Evolutionary conservation across 495 filamentous ascomycete species (phyloP).

Genomic region (Parachaetomium inaequale): DNA sequence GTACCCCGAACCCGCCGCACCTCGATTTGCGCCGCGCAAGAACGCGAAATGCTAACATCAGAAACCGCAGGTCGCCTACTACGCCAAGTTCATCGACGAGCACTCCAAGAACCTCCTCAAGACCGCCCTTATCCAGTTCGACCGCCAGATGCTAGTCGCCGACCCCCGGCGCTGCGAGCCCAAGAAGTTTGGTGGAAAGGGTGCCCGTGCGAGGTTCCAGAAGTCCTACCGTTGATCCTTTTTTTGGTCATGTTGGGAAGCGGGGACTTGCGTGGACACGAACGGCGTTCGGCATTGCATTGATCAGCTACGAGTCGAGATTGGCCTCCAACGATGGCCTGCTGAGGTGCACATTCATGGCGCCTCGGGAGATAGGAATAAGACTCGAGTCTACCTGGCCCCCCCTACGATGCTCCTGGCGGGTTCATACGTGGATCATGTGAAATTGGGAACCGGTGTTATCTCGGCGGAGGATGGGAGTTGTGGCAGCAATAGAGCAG

Average conservation of each 20-base stretch:
- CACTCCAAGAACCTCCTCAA: conserved; percentile 99
- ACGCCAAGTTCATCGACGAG: conserved; percentile 99
- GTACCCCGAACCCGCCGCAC: conserved; percentile 18
- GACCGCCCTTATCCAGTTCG: conserved; percentile 88
- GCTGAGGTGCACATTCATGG: conserved; percentile 22
- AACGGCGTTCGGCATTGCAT: conserved; percentile 42
- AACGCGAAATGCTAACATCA: conserved; percentile 20
- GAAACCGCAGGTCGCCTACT: conserved; percentile 70
- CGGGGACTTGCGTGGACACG: conserved; percentile 35
- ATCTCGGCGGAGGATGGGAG: conserved; percentile 15
- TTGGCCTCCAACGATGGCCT: conserved; percentile 30
- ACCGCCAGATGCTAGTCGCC: conserved; percentile 94
- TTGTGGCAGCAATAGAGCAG: conserved; percentile 19
- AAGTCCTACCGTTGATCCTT: conserved; percentile 66
- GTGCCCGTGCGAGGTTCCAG: conserved; percentile 95
- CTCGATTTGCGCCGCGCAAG: neutral
- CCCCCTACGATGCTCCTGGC: conserved; percentile 21
- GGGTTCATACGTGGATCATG: conserved; percentile 21
- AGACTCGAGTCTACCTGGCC: conserved; percentile 29
- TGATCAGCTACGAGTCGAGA: conserved; percentile 34
- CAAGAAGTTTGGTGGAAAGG: conserved; percentile 90
- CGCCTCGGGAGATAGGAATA: conserved; percentile 34
- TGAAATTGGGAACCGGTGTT: conserved; percentile 16
- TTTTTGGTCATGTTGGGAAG: conserved; percentile 29
- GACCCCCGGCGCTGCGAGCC: conserved; percentile 93